Evolutionary conservation across 2,329 filamentous ascomycete genomes (phyloP), one percentile per base, ranked within the genome.

Genomic region (Byssochlamys sp.): DNA sequence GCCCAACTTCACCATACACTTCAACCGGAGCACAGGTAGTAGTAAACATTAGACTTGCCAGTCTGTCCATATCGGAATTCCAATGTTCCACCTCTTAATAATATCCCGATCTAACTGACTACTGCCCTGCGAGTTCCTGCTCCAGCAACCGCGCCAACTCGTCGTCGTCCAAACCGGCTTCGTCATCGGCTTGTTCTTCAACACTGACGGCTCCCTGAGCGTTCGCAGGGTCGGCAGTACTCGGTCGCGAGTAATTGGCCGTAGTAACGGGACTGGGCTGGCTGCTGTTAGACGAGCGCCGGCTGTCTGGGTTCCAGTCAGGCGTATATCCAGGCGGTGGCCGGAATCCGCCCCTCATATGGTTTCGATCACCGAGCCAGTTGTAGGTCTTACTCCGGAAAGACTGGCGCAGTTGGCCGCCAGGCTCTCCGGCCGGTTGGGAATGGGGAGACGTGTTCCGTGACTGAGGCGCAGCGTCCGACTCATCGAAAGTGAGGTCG

Each of bases 381-480:
- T 53, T 27, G 54, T 72, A 71, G 27, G 65, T 60, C 53, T 73
- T 73, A 27, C 62, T 64, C 52, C 63, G 66, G 54, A 73, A 60
- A 4, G 63, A 58, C 7, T 59, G 60, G n/a, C 65, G 63, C 28
- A 69, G 62, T 19, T 62, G 52, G 10, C 31, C 28, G 28, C 53
- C 55, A 14, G 53, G 52, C 6, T 45, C 26, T 25, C 49, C 49
- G 25, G 5, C 25, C 4, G 10, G 7, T 14, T 25, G 25, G 4
- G 25, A 28, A 51, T 28, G 49, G 4, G 49, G 49, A 51, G 26
- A 53, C 12, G 61, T 58, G 48, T 58, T 55, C 14, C 33, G 24
- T n/a, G 53, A 6, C 24, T 35, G 35, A 31, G 33, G 52, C 48
- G 24, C 52, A 14, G 24, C 49, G 5, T 28, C 27, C 27, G 25